Percentiles rank a stretch among this genome's conserved stretches.
These are phyloP conservation scores for Aspergillus arachidicola DNA, from an alignment of 2,329 filamentous ascomycete species.

Conservation along the genomic window DNA sequence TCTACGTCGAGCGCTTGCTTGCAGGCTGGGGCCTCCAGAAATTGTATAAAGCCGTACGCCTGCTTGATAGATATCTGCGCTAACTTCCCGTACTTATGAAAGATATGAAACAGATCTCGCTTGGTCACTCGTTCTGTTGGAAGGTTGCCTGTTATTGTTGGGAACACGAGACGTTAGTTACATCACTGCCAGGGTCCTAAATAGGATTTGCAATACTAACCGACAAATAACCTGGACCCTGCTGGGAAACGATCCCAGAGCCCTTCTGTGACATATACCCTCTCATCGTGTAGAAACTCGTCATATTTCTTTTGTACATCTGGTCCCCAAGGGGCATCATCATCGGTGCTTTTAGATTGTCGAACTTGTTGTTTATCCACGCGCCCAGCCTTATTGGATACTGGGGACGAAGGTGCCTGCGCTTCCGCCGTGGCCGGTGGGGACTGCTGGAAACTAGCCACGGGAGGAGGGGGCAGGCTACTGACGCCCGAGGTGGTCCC, in stretches of 20 bases:
- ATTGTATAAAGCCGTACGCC: slow-evolving; percentile 96
- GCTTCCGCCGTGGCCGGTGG: slow-evolving; percentile 23
- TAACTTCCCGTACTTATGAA: slow-evolving; percentile 80
- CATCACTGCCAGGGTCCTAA: background rate
- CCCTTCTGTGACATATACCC: slow-evolving; percentile 55
- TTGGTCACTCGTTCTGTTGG: slow-evolving; percentile 93
- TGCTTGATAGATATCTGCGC: slow-evolving; percentile 97
- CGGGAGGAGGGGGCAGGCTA: slow-evolving; percentile 44
- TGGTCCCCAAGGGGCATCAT: slow-evolving; percentile 52
- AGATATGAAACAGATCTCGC: slow-evolving; percentile 88
- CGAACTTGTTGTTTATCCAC: slow-evolving; percentile 29
- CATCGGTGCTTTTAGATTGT: slow-evolving; percentile 31
- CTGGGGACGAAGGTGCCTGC: slow-evolving; percentile 26
- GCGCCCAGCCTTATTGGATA: slow-evolving; percentile 27
- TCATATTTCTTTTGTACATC: slow-evolving; percentile 54
- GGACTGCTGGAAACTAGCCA: slow-evolving; percentile 43
- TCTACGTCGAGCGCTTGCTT: slow-evolving; percentile 72
- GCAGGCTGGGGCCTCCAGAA: slow-evolving; percentile 75
- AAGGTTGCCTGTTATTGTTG: slow-evolving; percentile 70
- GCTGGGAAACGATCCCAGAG: slow-evolving; percentile 55
- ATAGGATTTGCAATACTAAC: slow-evolving; percentile 33
- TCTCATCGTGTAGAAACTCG: slow-evolving; percentile 53
- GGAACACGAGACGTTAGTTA: background rate
- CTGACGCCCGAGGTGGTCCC: slow-evolving; percentile 39
- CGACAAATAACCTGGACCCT: slow-evolving; percentile 53